Base-by-base conservation (phyloP, 345 rosid species). In the Ceriops decandra region DNA sequence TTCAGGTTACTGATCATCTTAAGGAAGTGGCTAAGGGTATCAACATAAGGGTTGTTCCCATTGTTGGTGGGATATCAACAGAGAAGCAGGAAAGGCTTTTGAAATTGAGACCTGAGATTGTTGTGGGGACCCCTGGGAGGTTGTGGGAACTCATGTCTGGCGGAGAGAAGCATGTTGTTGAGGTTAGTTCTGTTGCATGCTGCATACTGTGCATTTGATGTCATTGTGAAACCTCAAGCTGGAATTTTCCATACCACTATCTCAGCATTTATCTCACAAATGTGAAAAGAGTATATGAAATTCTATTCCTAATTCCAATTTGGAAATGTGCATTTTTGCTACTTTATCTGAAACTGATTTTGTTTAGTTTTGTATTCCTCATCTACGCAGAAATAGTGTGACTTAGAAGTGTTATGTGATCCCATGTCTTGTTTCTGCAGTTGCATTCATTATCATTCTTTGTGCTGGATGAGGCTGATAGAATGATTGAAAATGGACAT, bases 401-500 rank as follows among this genome's bases (percentile, higher is more conserved):
- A 32, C 19, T 64, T 58, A 28, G 49, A 52, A n/a, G 36, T 35
- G n/a, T 53, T 63, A 19, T 69, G 21, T 52, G 30, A 63, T 52
- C 28, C 42, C 27, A 36, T 10, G n/a, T 32, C 28, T 35, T 35
- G 17, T 47, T 64, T 71, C 70, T 83, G 79, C 95, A 95, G 99
- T 70, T 95, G 64, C 99, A 90, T 83, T 87, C 84, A 10, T 76
- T 95, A 67, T 95, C 99, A 28, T 95, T 95, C 81, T 95, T 91
- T 77, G 98, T 90, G 78, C 80, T 95, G 87, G 99, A 95, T 77
- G 99, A 90, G 85, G 98, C 98, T 70, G 99, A 91, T 75, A 84
- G 96, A 77, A 95, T 95, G 99, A 84, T 90, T 69, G 97, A 95
- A 81, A 87, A 76, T 67, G 99, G 98, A 56, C 99, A 90, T 82